Percentiles rank a stretch among this genome's conserved stretches.
Conservation (phyloP, 2,329 filamentous ascomycete genomes). For the Neoarthrinium moseri region DNA sequence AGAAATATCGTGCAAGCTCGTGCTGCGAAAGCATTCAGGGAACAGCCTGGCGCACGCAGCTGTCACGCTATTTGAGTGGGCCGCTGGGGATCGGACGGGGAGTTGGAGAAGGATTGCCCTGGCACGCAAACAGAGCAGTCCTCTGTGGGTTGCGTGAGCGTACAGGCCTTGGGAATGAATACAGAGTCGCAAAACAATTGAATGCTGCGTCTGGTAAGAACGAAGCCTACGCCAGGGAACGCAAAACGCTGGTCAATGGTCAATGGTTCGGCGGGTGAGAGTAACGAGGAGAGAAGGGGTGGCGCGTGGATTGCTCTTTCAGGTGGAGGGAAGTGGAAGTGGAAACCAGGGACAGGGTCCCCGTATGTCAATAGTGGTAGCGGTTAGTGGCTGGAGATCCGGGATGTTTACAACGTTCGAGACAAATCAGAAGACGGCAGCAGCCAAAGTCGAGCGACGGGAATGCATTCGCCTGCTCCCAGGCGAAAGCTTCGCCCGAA, state of each 20-base stretch:
- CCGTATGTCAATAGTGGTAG: slow-evolving; percentile 1
- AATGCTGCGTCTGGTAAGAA: background rate
- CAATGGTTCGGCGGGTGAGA: no score
- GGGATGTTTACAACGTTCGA: background rate
- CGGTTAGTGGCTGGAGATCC: slow-evolving; percentile 8
- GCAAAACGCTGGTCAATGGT: no score
- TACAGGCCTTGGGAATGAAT: background rate
- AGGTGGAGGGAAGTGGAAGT: slow-evolving; percentile 5
- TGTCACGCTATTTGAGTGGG: no score
- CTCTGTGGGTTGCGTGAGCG: no score
- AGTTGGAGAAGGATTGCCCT: no score
- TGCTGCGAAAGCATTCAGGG: background rate
- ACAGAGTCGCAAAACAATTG: background rate
- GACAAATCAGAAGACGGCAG: no score
- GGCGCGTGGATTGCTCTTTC: slow-evolving; percentile 9
- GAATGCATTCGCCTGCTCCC: no score
- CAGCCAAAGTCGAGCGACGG: no score
- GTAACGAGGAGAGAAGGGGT: slow-evolving; percentile 6
- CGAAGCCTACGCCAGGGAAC: no score
- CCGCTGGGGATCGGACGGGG: no score
- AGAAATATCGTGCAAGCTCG: background rate
- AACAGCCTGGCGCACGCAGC: background rate
- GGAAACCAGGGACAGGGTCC: slow-evolving; percentile 2
- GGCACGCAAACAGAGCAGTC: no score
- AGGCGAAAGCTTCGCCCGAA: no score